Evolutionary conservation across 1,284 basidiomycete species (phyloP).

Genomic region (Exobasidium cylindrosporum): DNA sequence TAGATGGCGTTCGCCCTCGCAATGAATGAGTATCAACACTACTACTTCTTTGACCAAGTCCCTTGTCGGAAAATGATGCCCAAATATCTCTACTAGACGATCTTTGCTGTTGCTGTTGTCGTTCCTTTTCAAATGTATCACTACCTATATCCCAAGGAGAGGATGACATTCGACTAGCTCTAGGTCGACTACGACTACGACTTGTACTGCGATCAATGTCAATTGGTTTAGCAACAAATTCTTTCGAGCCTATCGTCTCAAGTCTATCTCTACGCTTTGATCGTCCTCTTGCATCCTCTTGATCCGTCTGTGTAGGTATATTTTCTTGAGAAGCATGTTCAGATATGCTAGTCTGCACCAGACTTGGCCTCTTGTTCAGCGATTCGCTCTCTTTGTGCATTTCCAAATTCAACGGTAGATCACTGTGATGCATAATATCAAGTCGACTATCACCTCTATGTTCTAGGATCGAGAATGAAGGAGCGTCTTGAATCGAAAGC

Average conservation of each 20-base stretch:
- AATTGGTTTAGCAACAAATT: neutral
- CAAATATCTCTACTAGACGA: neutral
- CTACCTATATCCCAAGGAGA: neutral
- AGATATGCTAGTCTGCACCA: conserved; percentile 3
- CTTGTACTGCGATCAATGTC: conserved; percentile 25
- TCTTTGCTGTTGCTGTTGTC: neutral
- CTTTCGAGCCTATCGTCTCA: neutral
- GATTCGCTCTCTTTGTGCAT: neutral
- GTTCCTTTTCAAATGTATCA: neutral
- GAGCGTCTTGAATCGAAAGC: conserved; percentile 18
- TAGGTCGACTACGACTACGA: conserved; percentile 10
- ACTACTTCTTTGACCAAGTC: neutral
- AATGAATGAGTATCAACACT: neutral
- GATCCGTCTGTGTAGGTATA: neutral
- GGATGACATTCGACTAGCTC: neutral
- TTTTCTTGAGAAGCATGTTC: conserved; percentile 4
- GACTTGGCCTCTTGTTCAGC: neutral
- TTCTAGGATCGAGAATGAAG: neutral
- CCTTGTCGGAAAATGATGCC: neutral
- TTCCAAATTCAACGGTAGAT: neutral
- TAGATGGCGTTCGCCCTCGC: neutral
- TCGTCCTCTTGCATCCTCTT: conserved; percentile 9
- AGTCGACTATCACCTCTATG: neutral
- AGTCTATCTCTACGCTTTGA: neutral
- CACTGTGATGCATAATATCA: neutral